Conservation (phyloP, 1,139 yeast species). For the Kazachstania sp. region DNA sequence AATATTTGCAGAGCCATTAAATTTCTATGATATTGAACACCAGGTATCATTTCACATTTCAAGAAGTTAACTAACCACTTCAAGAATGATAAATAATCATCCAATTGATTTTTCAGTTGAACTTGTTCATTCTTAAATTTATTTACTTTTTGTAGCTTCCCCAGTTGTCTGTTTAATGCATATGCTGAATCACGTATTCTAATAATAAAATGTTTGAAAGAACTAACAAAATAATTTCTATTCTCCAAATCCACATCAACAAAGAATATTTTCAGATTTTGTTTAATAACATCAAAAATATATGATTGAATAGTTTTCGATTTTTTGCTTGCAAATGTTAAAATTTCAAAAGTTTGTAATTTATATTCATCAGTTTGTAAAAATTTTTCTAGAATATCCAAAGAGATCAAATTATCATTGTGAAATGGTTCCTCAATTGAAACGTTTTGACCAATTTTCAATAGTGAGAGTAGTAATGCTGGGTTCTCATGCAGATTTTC, state of each 20-base stretch:
- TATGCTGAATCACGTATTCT: slow-evolving; percentile 63
- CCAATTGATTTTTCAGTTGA: slow-evolving; percentile 27
- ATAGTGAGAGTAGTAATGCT: slow-evolving; percentile 43
- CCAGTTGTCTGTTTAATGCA: slow-evolving; percentile 42
- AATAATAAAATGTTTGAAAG: slow-evolving; percentile 50
- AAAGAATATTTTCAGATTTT: slow-evolving; percentile 43
- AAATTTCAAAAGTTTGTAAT: slow-evolving; percentile 49
- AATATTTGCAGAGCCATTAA: slow-evolving; percentile 46
- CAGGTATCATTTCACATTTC: slow-evolving; percentile 46
- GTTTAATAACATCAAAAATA: slow-evolving; percentile 38
- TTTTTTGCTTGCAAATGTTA: slow-evolving; percentile 54
- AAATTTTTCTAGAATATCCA: slow-evolving; percentile 34
- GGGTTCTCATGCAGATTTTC: slow-evolving; percentile 26
- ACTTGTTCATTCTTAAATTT: slow-evolving; percentile 34
- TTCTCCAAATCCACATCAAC: slow-evolving; percentile 59
- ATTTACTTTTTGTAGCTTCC: slow-evolving; percentile 33
- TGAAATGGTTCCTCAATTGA: slow-evolving; percentile 47
- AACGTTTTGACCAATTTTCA: slow-evolving; percentile 58
- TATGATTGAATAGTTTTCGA: slow-evolving; percentile 45
- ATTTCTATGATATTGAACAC: slow-evolving; percentile 58
- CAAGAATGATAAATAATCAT: slow-evolving; percentile 36
- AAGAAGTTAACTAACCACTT: slow-evolving; percentile 37
- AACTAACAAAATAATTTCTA: slow-evolving; percentile 54
- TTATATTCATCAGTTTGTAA: slow-evolving; percentile 44
- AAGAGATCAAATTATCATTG: slow-evolving; percentile 33